Conservation (phyloP, 2,329 filamentous ascomycete species). For the Ascochyta fabae region DNA sequence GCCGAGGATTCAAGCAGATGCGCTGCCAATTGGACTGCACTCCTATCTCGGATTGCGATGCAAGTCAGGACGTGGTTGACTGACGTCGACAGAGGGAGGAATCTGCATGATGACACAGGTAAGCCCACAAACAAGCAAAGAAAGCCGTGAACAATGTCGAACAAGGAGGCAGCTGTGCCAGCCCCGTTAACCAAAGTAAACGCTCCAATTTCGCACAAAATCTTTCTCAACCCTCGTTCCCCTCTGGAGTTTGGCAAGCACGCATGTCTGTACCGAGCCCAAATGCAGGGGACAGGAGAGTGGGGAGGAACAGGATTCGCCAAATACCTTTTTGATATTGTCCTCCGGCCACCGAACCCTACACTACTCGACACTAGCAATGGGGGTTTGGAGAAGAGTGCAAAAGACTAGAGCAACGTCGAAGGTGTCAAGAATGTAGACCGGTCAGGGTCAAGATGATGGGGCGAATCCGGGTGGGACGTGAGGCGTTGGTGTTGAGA, state of each 20-base stretch:
- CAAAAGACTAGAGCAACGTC: slow-evolving; percentile 11
- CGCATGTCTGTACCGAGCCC: slow-evolving; percentile 3
- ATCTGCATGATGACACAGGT: slow-evolving; percentile 43
- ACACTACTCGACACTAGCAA: slow-evolving; percentile 1
- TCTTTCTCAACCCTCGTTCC: not conserved
- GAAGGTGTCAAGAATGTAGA: slow-evolving; percentile 8
- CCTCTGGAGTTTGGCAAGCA: slow-evolving; percentile 6
- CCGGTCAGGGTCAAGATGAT: slow-evolving; percentile 21
- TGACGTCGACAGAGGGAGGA: slow-evolving; percentile 31
- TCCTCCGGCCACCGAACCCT: slow-evolving; percentile 2
- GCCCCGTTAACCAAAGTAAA: slow-evolving; percentile 1
- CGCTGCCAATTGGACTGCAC: slow-evolving; percentile 23
- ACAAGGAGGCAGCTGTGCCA: slow-evolving; percentile 10
- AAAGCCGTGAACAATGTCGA: slow-evolving; percentile 23
- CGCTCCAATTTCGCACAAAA: not conserved
- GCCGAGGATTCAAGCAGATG: slow-evolving; percentile 26
- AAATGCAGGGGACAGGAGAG: slow-evolving; percentile 11
- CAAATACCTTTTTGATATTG: slow-evolving; percentile 23
- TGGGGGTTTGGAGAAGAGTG: not conserved
- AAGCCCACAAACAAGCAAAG: slow-evolving; percentile 37
- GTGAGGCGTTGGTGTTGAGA: slow-evolving; percentile 29
- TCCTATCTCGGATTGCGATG: slow-evolving; percentile 26
- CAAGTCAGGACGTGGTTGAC: slow-evolving; percentile 25
- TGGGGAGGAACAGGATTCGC: slow-evolving; percentile 6
- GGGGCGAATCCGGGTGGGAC: slow-evolving; percentile 20